Conservation (phyloP, 2,329 filamentous ascomycete species). For the Calonectria montana region DNA sequence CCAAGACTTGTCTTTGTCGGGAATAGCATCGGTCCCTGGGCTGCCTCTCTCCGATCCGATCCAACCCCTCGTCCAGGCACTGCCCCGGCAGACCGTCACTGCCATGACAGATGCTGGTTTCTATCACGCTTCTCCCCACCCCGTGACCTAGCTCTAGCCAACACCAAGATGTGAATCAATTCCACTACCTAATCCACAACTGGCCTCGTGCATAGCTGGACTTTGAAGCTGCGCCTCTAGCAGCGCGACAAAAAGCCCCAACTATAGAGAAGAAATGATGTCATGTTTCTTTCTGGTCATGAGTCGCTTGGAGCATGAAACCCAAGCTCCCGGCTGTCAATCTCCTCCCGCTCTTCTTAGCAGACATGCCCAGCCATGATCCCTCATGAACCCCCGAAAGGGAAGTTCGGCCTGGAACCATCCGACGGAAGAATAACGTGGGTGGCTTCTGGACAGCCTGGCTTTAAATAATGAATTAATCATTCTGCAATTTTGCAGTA, state of each 20-base stretch:
- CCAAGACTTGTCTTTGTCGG: conserved; percentile 4
- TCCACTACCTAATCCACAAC: not conserved
- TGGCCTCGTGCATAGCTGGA: not conserved
- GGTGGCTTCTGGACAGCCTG: conserved; percentile 12
- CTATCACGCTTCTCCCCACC: not conserved
- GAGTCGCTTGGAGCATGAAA: not conserved
- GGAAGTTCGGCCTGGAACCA: conserved; percentile 40
- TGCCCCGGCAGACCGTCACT: not conserved
- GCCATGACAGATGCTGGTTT: not conserved
- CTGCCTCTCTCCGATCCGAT: not conserved
- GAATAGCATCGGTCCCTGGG: not conserved
- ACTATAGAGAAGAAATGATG: not conserved
- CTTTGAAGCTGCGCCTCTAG: not conserved
- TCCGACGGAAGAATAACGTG: conserved; percentile 44
- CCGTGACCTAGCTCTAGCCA: not conserved
- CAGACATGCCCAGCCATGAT: conserved; percentile 1
- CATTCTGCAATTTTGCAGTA: not conserved
- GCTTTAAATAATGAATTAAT: not conserved
- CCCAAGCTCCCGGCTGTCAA: not conserved
- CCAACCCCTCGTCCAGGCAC: not conserved
- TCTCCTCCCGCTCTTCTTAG: not conserved
- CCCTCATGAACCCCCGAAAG: conserved; percentile 31
- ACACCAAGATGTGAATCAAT: not conserved
- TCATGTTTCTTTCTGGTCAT: not conserved
- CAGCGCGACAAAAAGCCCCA: not conserved